A percentile compares a stretch with the other conserved stretches of the same genome.
Conservation (phyloP, 345 rosid species). For the Salix brachista region DNA sequence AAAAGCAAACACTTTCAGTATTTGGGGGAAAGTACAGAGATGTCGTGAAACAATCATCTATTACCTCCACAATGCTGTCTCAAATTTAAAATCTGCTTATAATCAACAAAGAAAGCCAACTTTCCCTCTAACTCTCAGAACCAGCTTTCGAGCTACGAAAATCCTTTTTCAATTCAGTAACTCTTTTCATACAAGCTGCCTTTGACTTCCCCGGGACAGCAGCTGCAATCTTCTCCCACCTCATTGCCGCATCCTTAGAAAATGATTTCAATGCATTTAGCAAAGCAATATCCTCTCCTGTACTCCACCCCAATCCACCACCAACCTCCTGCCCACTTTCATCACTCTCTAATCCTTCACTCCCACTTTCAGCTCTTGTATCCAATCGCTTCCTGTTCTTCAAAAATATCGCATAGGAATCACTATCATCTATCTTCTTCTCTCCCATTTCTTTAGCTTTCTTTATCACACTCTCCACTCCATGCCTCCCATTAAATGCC, state of each 20-base stretch:
- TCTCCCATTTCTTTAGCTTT: conserved; percentile 71
- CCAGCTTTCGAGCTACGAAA: conserved; percentile 69
- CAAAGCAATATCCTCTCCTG: conserved; percentile 78
- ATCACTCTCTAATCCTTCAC: conserved; percentile 16
- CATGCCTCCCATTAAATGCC: conserved; percentile 64
- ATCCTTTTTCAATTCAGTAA: conserved; percentile 68
- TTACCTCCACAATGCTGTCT: not conserved
- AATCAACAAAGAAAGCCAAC: not conserved
- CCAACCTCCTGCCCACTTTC: conserved; percentile 17
- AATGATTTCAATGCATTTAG: conserved; percentile 80
- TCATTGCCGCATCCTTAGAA: conserved; percentile 74
- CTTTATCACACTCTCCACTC: conserved; percentile 74
- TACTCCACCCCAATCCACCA: conserved; percentile 48
- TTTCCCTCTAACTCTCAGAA: conserved; percentile 33
- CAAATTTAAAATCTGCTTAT: not conserved
- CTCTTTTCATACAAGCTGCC: conserved; percentile 83
- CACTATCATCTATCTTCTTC: conserved; percentile 55
- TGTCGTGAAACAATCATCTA: conserved; percentile 1
- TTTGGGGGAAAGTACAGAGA: not conserved
- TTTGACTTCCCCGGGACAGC: conserved; percentile 81
- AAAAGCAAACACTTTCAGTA: not conserved
- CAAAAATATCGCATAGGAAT: conserved; percentile 67
- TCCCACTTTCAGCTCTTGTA: conserved; percentile 29
- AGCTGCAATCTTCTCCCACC: conserved; percentile 93
- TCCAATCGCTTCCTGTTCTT: conserved; percentile 78